Evolutionary conservation across 192 early-diverging fungal genomes (phyloP).

Genomic region (Anaeromyces robustus): DNA sequence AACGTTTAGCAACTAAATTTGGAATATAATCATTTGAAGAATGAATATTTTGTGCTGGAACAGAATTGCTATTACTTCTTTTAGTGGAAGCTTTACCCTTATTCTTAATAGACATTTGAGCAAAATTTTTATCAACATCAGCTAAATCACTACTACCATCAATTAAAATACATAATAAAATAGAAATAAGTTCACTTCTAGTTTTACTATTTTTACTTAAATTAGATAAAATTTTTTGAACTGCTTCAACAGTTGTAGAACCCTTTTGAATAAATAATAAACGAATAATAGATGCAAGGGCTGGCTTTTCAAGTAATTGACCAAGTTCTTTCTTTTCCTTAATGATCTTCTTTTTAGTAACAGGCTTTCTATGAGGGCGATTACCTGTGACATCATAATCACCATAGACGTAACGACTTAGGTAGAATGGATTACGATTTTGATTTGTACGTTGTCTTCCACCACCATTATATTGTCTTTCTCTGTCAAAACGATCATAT

Average conservation of each 20-base stretch:
- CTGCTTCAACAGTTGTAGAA: constrained; percentile 32
- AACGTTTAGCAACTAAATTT: constrained; percentile 76
- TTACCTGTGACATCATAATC: too few relatives aligned
- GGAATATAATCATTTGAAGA: constrained; percentile 49
- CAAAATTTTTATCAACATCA: constrained; percentile 58
- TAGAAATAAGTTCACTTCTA: constrained; percentile 63
- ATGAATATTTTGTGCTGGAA: constrained; percentile 9
- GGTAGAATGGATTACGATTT: too few relatives aligned
- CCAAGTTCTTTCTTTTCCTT: constrained; percentile 41
- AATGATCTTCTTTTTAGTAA: constrained; percentile 12
- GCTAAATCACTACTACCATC: constrained; percentile 63
- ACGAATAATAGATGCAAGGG: constrained; percentile 65
- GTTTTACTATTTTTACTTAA: constrained; percentile 82
- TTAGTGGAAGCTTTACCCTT: constrained; percentile 25
- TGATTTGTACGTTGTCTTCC: background rate
- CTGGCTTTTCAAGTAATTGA: constrained; percentile 67
- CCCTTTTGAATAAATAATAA: constrained; percentile 61
- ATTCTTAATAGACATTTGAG: constrained; percentile 49
- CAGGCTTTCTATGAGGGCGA: constrained; percentile 6
- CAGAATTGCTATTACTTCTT: constrained; percentile 6
- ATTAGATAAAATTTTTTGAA: constrained; percentile 40
- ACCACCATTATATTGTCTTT: constrained; percentile 24
- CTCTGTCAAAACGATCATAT: constrained; percentile 53
- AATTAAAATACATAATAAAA: constrained; percentile 71
- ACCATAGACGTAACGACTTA: too few relatives aligned